Evolutionary conservation across 1,139 yeast genomes (phyloP), one percentile per base, ranked within the genome.

Genomic region (Sugiyamaella novakii): DNA sequence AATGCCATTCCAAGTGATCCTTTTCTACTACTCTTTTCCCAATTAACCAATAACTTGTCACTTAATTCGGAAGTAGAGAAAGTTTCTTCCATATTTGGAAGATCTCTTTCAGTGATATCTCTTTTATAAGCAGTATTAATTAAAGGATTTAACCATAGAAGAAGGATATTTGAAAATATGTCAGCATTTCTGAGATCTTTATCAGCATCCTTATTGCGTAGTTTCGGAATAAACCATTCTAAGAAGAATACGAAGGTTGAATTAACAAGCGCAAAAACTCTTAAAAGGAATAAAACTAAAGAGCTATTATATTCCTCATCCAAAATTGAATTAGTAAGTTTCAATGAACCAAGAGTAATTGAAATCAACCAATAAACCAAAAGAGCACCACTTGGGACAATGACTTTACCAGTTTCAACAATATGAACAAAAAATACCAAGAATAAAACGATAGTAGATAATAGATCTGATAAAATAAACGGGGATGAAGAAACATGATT

Each of bases 91-190:
- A 92, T 75, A 14, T 80, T 77, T 15, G 96, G 96, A 56, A 91
- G 76, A 65, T 89, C 96, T 3, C 72, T 70, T 61, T 84, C 88
- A n/a, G 81, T 76, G 57, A 92, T 72, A 61, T 70, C 87, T 49
- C 81, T 81, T 12, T 72, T 65, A 59, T 84, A 84, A 22, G 97
- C 97, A 52, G 78, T 78, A 59, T 73, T 78, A 88, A 92, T 87
- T 61, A 92, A 73, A 5, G 82, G 84, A 7, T 88, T 81, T 87
- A 91, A 83, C 96, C 97, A 92, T 34, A 80, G 73, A 63, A 91
- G 86, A 0, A 95, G 79, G 51, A 91, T 72, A 52, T 78, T 77
- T 14, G 92, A 80, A 61, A 87, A 88, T 17, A 88, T 71, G 60
- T 87, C 85, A n/a, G 96, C 91, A 33, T 72, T 70, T 59, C 88